Evolutionary conservation across 495 filamentous ascomycete genomes (phyloP).

Genomic region (Penicillium goetzii): DNA sequence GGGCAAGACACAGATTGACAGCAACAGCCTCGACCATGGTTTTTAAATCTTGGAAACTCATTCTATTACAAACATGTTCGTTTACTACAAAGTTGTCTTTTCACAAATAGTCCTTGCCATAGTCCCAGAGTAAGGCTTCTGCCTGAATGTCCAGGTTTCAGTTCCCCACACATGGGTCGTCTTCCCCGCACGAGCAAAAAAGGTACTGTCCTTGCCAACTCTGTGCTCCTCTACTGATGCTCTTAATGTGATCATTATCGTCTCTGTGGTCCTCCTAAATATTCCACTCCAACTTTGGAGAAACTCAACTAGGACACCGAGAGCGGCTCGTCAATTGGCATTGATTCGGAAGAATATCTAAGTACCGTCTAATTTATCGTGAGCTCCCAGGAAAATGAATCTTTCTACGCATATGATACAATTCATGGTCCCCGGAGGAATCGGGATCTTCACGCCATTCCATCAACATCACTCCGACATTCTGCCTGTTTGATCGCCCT

Average conservation of each 20-base stretch:
- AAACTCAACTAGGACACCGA: background rate
- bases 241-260: background rate
- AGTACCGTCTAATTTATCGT: background rate
- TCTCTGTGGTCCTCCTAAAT: background rate
- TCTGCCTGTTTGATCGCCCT: slow-evolving; percentile 38
- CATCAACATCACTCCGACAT: slow-evolving; percentile 28
- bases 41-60: background rate
- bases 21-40: background rate
- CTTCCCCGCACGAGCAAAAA: slow-evolving; percentile 3
- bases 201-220: background rate
- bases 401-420: slow-evolving; percentile 12
- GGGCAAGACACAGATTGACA: background rate
- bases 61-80: background rate
- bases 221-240: background rate
- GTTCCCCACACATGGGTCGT: background rate
- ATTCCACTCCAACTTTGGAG: background rate
- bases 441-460: slow-evolving; percentile 10
- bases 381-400: background rate
- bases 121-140: background rate
- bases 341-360: background rate
- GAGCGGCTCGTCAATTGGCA: background rate
- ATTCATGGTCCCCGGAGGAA: slow-evolving; percentile 21
- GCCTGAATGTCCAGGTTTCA: background rate
- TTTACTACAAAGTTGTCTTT: background rate
- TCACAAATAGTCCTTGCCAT: background rate